phyloP scores from a whole-genome alignment of 306 rosid species.

The Sphenostylis stenocarpa region DNA sequence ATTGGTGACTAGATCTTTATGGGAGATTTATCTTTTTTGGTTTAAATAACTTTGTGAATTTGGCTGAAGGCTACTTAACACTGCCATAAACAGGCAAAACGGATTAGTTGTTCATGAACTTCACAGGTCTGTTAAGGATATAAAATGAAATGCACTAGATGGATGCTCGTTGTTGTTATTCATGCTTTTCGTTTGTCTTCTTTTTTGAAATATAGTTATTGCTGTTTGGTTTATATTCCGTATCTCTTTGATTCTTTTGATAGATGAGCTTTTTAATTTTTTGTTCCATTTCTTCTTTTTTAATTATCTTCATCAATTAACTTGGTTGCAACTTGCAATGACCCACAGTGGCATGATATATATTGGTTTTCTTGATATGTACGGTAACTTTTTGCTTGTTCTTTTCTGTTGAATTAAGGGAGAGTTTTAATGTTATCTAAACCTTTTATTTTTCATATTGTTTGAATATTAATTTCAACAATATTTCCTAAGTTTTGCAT shows the following conservation, averaged over 20 bases:
- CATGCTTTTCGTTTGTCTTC: neutral
- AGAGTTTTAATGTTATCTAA: neutral
- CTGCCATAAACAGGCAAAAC: conserved; percentile 60
- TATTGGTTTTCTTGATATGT: neutral
- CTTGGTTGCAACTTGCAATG: neutral
- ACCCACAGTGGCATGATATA: neutral
- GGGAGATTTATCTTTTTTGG: neutral
- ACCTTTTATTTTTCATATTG: neutral
- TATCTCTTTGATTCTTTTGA: neutral
- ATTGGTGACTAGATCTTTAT: neutral
- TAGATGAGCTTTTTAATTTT: neutral
- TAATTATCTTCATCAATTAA: neutral
- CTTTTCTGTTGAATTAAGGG: neutral
- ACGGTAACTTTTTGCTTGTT: neutral
- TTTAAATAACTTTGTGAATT: conserved; percentile 38
- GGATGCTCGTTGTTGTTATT: neutral
- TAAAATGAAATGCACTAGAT: too few relatives aligned
- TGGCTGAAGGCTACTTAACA: too few relatives aligned
- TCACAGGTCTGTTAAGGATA: too few relatives aligned
- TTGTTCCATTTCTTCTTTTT: neutral
- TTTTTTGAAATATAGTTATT: neutral
- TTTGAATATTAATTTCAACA: neutral
- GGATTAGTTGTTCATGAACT: conserved; percentile 46
- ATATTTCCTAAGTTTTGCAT: neutral
- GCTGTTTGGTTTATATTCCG: too few relatives aligned